Evolutionary conservation across 768 basidiomycete species (phyloP), one percentile per base, ranked within the genome.

Genomic region (Pisolithus marmoratus): DNA sequence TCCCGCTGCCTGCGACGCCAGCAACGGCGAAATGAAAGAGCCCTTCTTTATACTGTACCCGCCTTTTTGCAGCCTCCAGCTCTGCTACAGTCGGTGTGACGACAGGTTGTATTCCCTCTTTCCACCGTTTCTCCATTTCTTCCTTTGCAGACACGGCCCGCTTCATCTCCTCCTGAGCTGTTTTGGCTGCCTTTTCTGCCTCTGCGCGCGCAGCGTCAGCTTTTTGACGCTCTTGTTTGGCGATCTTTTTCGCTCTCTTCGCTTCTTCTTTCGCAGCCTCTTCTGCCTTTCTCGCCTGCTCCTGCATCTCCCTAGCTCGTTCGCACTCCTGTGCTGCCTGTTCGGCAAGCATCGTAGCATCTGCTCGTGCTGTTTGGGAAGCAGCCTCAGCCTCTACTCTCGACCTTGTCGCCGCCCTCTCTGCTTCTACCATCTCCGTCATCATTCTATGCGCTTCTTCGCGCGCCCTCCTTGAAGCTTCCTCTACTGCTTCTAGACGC

Each of bases 1-100:
- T 41, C 4, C 40, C 40, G 19, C 40, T 31, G 2, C 63, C 64
- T 2, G 60, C 55, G 24, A 51, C 36, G 12, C 66, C 64, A 46
- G 61, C 62, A 47, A 68, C 48, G 29, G 63, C 66, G 41, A 68
- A 58, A 51, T 68, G 64, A 29, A 61, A 57, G 19, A 58, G 41
- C 3, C 59, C 59, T 23, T 62, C 61, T 29, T 36, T 9, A 22
- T 55, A 53, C 20, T 53, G 37, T 12, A 53, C 41, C 19, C n/a
- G 27, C 15, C 31, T 53, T 43, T n/a, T 26, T 26, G 26, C n/a
- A n/a, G n/a, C n/a, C n/a, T n/a, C n/a, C n/a, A n/a, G n/a, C n/a
- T n/a, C n/a, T n/a, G n/a, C n/a, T n/a, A n/a, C n/a, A n/a, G n/a
- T n/a, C n/a, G n/a, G n/a, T n/a, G n/a, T n/a, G n/a, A n/a, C n/a